Evolutionary conservation across 2,329 filamentous ascomycete species (phyloP), one percentile per base, ranked within the genome.

Genomic region (Magnaporthales sp.): DNA sequence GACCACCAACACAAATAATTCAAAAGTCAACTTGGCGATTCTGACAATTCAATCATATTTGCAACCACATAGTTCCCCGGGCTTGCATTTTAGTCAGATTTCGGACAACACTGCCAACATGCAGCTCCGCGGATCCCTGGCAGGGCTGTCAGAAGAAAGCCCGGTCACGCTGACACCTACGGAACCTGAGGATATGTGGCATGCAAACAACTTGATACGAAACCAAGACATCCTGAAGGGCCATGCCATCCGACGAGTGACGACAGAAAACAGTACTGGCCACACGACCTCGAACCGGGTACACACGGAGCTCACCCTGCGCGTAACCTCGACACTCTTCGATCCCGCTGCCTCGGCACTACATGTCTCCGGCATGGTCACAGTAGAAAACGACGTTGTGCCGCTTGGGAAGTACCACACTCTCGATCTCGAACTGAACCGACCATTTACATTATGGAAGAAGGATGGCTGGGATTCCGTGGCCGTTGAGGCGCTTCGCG

Each of bases 381-480:
- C 79, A 67, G 76, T 77, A 56, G 84, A 87, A 73, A 87, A 85
- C 72, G 76, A 78, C 38, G 78, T 81, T 68, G 84, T 85, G 67
- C 77, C 78, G 70, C 74, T 84, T 58, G 85, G 85, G 65, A 81
- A 85, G 68, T 82, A 86, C 71, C 85, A 88, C 73, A 87, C 85
- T 1, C 80, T 88, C 70, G 94, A 97, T 71, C 84, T 99, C 62
- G 94, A 97, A 75, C 82, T 97, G 67, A 88, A 95, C 73, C 86
- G 93, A 58, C 89, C 93, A 64, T 98, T 98, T 72, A 94, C 91
- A 7, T 77, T 99, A 8, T 90, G 93, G 79, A 98, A 98, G 79
- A 85, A 86, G 54, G 80, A 87, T 9, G 89, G 93, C 58, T 99
- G 95, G 95, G 95, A 99, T 77, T 93, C 90, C 71, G 88, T 99